Percentiles rank a stretch among this genome's conserved stretches.
Conservation (phyloP, 495 filamentous ascomycete species). For the Neurospora discreta region DNA sequence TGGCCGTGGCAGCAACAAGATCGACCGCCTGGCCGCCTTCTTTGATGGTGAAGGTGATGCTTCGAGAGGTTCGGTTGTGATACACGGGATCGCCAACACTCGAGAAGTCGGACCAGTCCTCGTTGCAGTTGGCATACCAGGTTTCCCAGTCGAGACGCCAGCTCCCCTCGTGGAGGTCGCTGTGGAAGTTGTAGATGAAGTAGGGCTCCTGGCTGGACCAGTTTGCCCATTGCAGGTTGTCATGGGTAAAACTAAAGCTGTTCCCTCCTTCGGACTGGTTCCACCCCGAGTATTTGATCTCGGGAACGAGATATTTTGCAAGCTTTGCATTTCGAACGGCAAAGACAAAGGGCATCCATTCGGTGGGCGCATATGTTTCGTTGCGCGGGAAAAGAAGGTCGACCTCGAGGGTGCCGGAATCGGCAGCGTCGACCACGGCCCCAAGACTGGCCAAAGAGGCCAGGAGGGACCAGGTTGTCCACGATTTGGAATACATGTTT, state of each 20-base stretch:
- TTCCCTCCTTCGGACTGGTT: conserved; percentile 1
- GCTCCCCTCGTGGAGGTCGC: conserved; percentile 2
- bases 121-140: conserved; percentile 6
- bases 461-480: neutral
- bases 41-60: conserved; percentile 10
- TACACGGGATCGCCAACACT: neutral
- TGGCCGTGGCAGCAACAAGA: conserved; percentile 20
- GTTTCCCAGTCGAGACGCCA: conserved; percentile 15
- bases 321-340: conserved; percentile 23
- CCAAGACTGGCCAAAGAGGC: neutral
- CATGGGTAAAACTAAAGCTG: neutral
- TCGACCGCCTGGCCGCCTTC: conserved; percentile 13
- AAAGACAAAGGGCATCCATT: conserved; percentile 27
- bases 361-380: conserved; percentile 27
- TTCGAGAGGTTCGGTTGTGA: neutral
- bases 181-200: conserved; percentile 4
- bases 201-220: conserved; percentile 15
- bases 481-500: neutral
- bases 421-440: neutral
- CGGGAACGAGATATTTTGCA: conserved; percentile 8
- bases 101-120: neutral
- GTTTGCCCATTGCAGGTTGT: conserved; percentile 3
- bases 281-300: neutral
- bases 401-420: neutral
- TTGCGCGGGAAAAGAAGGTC: conserved; percentile 30